A percentile compares a stretch with the other conserved stretches of the same genome.
Evolutionary conservation across 176 grass and related monocot species (phyloP).

Genomic region (Cenchrus purpureus): DNA sequence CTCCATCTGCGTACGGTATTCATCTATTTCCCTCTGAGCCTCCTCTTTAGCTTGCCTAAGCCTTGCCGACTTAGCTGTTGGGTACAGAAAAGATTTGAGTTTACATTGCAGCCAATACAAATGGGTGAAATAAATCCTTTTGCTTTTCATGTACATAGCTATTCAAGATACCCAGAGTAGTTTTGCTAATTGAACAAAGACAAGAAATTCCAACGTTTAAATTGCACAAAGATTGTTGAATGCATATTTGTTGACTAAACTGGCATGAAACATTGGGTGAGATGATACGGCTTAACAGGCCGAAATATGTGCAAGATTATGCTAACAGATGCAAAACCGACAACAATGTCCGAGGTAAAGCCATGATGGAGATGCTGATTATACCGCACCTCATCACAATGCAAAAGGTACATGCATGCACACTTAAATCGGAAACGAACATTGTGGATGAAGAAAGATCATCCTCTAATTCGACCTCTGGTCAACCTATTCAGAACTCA

Average conservation of each 20-base stretch:
- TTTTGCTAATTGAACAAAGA: background rate
- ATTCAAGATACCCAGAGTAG: background rate
- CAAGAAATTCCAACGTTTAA: background rate
- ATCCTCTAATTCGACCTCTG: background rate
- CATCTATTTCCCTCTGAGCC: conserved; percentile 61
- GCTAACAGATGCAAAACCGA: background rate
- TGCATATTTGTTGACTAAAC: background rate
- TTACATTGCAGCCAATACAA: background rate
- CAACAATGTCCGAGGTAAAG: background rate
- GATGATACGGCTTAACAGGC: background rate
- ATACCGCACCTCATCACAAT: background rate
- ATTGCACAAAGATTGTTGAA: background rate
- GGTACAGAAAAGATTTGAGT: background rate
- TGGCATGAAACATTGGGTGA: background rate
- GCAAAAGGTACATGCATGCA: background rate
- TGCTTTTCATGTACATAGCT: background rate
- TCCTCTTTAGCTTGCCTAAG: conserved; percentile 76
- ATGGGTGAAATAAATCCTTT: background rate
- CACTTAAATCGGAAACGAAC: background rate
- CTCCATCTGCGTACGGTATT: conserved; percentile 67
- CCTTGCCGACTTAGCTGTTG: conserved; percentile 59
- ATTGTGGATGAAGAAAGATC: background rate
- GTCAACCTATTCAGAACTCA: too few species aligned
- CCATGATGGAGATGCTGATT: background rate
- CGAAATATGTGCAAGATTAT: background rate